Evolutionary conservation across 805 yeast genomes (phyloP).

Genomic region (Yarrowia sp.): DNA sequence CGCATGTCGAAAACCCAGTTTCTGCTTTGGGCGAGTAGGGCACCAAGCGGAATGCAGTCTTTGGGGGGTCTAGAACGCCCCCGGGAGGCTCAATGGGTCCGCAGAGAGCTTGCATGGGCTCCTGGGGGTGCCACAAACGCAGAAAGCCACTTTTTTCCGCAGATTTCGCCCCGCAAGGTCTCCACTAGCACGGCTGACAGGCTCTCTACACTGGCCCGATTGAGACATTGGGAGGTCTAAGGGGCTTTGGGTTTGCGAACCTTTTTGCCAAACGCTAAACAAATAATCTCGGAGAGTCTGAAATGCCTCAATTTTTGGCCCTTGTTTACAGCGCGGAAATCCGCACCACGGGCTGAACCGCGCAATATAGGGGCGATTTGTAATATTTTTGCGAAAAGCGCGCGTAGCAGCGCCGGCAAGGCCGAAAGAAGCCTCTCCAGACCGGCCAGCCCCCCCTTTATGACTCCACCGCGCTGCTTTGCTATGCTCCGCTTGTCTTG

Average conservation of each 20-base stretch:
- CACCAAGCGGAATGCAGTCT: background rate
- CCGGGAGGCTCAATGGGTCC: background rate
- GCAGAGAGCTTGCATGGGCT: no score
- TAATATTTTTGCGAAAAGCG: no score
- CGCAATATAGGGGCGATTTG: no score
- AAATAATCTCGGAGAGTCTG: background rate
- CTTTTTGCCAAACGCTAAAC: background rate
- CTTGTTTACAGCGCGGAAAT: background rate
- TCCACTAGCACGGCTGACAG: slow-evolving; percentile 3
- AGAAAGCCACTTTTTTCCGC: background rate
- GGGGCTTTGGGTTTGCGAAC: no score
- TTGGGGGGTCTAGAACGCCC: no score
- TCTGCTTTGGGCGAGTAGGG: slow-evolving; percentile 6
- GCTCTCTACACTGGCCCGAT: slow-evolving; percentile 3
- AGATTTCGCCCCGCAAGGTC: background rate
- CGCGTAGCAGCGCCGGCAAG: no score
- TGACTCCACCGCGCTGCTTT: background rate
- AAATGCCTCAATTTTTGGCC: slow-evolving; percentile 3
- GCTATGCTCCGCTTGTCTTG: background rate
- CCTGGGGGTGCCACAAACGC: no score
- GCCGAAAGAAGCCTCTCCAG: no score
- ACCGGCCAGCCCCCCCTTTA: background rate
- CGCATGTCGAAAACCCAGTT: background rate
- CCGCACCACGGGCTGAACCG: no score
- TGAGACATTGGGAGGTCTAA: background rate